Evolutionary conservation across 257 asterid species (phyloP), one percentile per base, ranked within the genome.

Genomic region (Ballota nigra): DNA sequence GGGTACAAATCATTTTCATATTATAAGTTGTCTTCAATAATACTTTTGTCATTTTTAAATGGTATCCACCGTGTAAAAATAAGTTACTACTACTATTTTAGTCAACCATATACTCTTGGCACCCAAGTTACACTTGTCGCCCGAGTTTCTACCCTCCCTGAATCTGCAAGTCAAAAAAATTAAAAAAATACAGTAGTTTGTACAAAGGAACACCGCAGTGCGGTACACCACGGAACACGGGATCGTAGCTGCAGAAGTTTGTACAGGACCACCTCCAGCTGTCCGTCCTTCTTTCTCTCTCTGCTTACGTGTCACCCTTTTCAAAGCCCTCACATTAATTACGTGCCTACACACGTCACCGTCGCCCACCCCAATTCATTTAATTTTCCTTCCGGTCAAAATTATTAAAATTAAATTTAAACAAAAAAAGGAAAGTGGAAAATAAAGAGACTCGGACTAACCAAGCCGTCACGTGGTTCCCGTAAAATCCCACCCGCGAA

Each of bases 401-500:
- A 67, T 0, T 0, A n/a, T 18, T 15, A 62, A 19, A 65, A 65
- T 29, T 43, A 18, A 57, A 64, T 23, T 3, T 22, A 9, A 13
- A 43, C 16, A 24, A 6, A 49, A 16, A 31, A 34, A 63, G 22
- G 43, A 24, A 26, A 24, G 8, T n/a, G 18, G 24, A 26, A 33
- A 56, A 62, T 22, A 56, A 58, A 57, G 73, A 12, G 29, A 59
- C 79, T 23, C 72, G 77, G 66, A 64, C 49, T 69, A 70, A 59
- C 66, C 69, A 41, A 66, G 68, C 68, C 63, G 69, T 82, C 88
- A 86, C 90, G 85, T 81, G 91, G 78, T 73, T 80, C 88, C 84
- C 85, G 80, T 66, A 86, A 78, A 56, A 69, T 47, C 45, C 52
- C 76, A 34, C 79, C 82, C 13, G 36, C 43, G 69, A 28, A 29